Percentiles rank a stretch among this genome's conserved stretches.
phyloP scores from a whole-genome alignment of 2,329 filamentous ascomycete genomes.

The Leptographium lundbergii region DNA sequence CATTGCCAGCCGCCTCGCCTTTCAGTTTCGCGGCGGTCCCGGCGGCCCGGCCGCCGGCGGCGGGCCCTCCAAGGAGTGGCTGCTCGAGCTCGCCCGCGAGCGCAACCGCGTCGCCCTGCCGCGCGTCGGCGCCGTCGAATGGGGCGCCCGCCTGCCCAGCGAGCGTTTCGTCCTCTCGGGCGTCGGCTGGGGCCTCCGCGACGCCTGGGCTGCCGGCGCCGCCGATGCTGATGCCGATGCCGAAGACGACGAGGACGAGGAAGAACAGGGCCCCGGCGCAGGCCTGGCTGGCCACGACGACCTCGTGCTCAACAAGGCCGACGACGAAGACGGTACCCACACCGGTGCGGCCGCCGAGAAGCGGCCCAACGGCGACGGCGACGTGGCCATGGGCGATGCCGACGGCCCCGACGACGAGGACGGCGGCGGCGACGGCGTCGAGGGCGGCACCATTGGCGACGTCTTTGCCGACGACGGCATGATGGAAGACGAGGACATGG shows the following conservation, averaged over 20 bases:
- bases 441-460: slow-evolving; percentile 41
- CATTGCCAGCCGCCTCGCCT: slow-evolving; percentile 53
- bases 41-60: slow-evolving; percentile 29
- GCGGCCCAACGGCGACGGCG: slow-evolving; percentile 21
- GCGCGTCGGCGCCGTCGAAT: slow-evolving; percentile 49
- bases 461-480: slow-evolving; percentile 23
- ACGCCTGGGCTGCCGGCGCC: slow-evolving; percentile 38
- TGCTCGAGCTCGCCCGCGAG: slow-evolving; percentile 61
- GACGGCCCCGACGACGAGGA: slow-evolving; percentile 41
- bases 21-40: slow-evolving; percentile 51
- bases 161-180: slow-evolving; percentile 58
- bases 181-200: slow-evolving; percentile 49
- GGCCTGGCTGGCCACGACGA: slow-evolving; percentile 18
- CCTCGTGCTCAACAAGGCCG: slow-evolving; percentile 17
- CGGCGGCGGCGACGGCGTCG: slow-evolving; percentile 39
- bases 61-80: slow-evolving; percentile 58
- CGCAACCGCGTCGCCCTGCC: slow-evolving; percentile 56
- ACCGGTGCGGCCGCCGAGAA: neutral
- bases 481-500: slow-evolving; percentile 22
- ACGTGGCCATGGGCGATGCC: slow-evolving; percentile 27
- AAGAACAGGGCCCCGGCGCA: slow-evolving; percentile 12
- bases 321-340: slow-evolving; percentile 30
- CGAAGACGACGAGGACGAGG: slow-evolving; percentile 13
- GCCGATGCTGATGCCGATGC: slow-evolving; percentile 31
- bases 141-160: slow-evolving; percentile 53